A percentile compares a stretch with the other conserved stretches of the same genome.
These are phyloP conservation scores for Sporothrix pseudoabietina DNA, from an alignment of 2,329 filamentous ascomycete species.

Conservation along the genomic window DNA sequence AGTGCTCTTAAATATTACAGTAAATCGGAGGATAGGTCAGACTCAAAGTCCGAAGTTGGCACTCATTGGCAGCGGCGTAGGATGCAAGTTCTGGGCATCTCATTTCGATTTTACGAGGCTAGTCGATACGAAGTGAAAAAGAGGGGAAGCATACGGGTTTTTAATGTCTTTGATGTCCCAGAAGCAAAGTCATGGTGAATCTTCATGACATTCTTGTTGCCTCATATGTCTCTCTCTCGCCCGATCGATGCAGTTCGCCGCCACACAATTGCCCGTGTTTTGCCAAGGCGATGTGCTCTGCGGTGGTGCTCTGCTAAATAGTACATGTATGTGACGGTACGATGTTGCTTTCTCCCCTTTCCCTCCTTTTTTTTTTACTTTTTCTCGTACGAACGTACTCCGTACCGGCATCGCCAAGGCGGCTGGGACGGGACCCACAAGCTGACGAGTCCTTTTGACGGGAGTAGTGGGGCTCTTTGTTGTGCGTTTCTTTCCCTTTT, in stretches of 20 bases:
- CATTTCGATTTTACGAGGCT: background rate
- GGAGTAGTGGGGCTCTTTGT: slow-evolving; percentile 6
- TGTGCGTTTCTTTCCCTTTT: background rate
- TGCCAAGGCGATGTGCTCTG: background rate
- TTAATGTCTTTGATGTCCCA: background rate
- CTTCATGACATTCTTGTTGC: no score
- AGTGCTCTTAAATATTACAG: background rate
- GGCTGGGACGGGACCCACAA: slow-evolving; percentile 27
- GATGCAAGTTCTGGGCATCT: background rate
- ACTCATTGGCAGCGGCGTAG: background rate
- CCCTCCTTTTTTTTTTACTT: background rate
- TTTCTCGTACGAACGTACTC: background rate
- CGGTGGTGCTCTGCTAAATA: background rate
- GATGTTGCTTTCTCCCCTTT: background rate
- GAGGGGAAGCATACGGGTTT: background rate
- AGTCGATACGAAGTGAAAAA: background rate
- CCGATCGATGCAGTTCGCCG: background rate
- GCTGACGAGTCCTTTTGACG: slow-evolving; percentile 28
- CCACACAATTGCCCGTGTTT: background rate
- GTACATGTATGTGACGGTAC: background rate
- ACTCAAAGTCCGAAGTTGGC: background rate
- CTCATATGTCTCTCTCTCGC: background rate
- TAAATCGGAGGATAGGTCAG: background rate
- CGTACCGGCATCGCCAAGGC: slow-evolving; percentile 21
- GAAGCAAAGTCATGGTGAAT: background rate